phyloP scores from a whole-genome alignment of 2,329 filamentous ascomycete genomes.

The Dryadomyces quercivorus region DNA sequence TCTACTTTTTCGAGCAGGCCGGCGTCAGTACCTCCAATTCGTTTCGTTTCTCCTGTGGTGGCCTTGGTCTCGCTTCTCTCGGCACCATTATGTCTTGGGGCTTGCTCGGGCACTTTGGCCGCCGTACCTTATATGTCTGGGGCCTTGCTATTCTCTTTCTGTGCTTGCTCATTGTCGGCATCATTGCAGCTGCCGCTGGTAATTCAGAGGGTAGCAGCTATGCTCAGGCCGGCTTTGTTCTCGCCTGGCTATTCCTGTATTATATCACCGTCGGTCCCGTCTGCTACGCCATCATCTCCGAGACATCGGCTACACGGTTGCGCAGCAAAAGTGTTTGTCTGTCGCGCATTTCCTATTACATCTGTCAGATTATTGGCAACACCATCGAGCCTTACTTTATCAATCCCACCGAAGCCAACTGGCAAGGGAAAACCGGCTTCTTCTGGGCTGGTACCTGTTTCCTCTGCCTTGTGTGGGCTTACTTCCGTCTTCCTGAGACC shows the following conservation, averaged over 20 bases:
- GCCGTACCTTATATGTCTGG: constrained; percentile 12
- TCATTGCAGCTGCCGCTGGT: constrained; percentile 27
- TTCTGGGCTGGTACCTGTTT: constrained; percentile 22
- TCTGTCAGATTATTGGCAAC: constrained; percentile 12
- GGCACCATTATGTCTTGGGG: constrained; percentile 57
- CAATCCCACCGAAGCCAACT: constrained; percentile 16
- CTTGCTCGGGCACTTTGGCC: constrained; percentile 33
- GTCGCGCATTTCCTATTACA: constrained; percentile 18
- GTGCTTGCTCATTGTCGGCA: constrained; percentile 14
- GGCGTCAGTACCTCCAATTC: constrained; percentile 25
- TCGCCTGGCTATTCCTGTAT: constrained; percentile 35
- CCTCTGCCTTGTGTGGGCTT: constrained; percentile 21
- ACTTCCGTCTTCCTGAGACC: constrained; percentile 32
- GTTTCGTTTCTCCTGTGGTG: constrained; percentile 9
- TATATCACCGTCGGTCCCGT: constrained; percentile 39
- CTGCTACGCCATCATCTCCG: constrained; percentile 22
- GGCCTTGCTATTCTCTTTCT: constrained; percentile 7
- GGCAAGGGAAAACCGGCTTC: constrained; percentile 23
- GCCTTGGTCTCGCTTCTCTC: constrained; percentile 38
- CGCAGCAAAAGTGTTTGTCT: constrained; percentile 20
- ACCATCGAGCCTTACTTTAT: constrained; percentile 10
- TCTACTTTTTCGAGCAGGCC: constrained; percentile 27
- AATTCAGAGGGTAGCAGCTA: constrained; percentile 14
- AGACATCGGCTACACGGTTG: constrained; percentile 23
- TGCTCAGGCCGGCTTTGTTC: constrained; percentile 9